phyloP scores from a whole-genome alignment of 176 grass and related monocot species.

The Typha latifolia region DNA sequence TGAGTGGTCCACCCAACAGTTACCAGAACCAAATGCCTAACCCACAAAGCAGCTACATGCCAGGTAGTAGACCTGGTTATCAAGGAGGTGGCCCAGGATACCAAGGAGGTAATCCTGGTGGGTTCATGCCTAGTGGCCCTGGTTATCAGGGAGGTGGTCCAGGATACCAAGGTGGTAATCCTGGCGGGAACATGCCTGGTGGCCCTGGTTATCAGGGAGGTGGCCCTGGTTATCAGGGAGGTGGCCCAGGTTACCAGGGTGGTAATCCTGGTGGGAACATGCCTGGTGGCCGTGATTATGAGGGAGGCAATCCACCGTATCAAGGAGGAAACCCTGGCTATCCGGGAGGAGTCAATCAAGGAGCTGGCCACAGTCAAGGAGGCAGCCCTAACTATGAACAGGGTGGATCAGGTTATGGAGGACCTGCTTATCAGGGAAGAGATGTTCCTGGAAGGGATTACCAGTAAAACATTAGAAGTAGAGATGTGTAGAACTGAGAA shows the following conservation, averaged over 20 bases:
- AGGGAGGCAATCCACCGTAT: slow-evolving; percentile 10
- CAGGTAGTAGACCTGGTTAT: slow-evolving; percentile 25
- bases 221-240: slow-evolving; percentile 5
- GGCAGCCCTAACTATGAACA: slow-evolving; percentile 11
- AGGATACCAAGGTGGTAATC: slow-evolving; percentile 24
- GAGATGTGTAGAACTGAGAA: slow-evolving; percentile 16
- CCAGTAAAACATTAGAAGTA: slow-evolving; percentile 19
- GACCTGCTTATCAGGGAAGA: slow-evolving; percentile 23
- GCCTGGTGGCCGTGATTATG: slow-evolving; percentile 1
- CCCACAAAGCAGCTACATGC: slow-evolving; percentile 22
- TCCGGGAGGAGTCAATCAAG: slow-evolving; percentile 7
- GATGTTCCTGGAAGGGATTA: slow-evolving; percentile 43
- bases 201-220: slow-evolving; percentile 10
- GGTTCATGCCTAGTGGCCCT: neutral
- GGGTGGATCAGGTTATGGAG: too few relatives aligned
- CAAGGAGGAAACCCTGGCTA: slow-evolving; percentile 30
- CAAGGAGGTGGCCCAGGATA: slow-evolving; percentile 30
- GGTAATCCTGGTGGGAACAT: slow-evolving; percentile 9
- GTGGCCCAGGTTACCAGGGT: neutral
- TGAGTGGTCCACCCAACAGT: slow-evolving; percentile 10
- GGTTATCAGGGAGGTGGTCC: slow-evolving; percentile 10
- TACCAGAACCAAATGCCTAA: slow-evolving; percentile 33
- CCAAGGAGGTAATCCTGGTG: slow-evolving; percentile 9
- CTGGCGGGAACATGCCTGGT: neutral
- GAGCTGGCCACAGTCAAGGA: slow-evolving; percentile 4